Evolutionary conservation across 306 rosid species (phyloP).

Genomic region (Quercus ilex): DNA sequence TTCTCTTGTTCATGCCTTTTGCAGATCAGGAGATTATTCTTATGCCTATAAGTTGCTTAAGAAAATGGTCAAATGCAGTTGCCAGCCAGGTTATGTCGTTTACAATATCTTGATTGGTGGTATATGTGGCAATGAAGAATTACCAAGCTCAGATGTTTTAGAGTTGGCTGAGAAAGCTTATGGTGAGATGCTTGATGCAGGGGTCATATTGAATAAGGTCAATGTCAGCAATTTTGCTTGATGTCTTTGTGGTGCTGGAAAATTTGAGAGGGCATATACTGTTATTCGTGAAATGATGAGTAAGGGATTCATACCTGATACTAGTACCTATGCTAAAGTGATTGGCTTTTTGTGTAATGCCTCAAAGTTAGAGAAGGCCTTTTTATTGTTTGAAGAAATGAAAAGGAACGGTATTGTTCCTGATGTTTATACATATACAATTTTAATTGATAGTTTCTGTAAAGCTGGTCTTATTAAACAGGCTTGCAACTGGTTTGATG

Average conservation of each 20-base stretch:
- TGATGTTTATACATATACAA: slow-evolving; percentile 76
- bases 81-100: slow-evolving; percentile 65
- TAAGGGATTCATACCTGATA: slow-evolving; percentile 77
- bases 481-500: slow-evolving; percentile 72
- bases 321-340: slow-evolving; percentile 75
- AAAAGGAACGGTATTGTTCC: slow-evolving; percentile 67
- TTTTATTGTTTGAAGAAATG: slow-evolving; percentile 71
- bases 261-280: slow-evolving; percentile 67
- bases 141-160: slow-evolving; percentile 44
- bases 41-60: slow-evolving; percentile 71
- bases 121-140: slow-evolving; percentile 51
- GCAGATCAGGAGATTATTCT: slow-evolving; percentile 57
- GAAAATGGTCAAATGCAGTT: slow-evolving; percentile 62
- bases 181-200: slow-evolving; percentile 66
- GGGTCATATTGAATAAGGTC: slow-evolving; percentile 64
- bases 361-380: slow-evolving; percentile 75
- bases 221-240: slow-evolving; percentile 67
- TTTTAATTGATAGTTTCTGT: slow-evolving; percentile 76
- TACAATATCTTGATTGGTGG: slow-evolving; percentile 75
- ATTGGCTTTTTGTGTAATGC: slow-evolving; percentile 69
- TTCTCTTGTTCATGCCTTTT: slow-evolving; percentile 75
- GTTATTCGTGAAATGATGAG: slow-evolving; percentile 73
- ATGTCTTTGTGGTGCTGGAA: slow-evolving; percentile 72
- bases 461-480: slow-evolving; percentile 77
- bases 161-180: slow-evolving; percentile 77